Evolutionary conservation across 768 basidiomycete genomes (phyloP), one percentile per base, ranked within the genome.

Genomic region (Phallus indusiatus): DNA sequence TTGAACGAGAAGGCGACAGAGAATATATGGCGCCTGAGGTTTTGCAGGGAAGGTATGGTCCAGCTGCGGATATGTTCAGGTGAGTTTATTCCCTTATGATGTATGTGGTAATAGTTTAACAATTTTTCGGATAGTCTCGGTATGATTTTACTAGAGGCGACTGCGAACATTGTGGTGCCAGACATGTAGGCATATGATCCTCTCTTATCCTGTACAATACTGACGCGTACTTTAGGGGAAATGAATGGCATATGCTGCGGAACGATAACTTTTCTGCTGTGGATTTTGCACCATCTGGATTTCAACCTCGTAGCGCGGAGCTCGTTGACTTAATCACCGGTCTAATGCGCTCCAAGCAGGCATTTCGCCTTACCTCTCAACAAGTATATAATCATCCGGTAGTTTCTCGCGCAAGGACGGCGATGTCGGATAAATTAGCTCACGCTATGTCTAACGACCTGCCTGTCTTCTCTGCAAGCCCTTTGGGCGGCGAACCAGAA

Each of bases 1-100:
- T 97, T 69, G 95, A 98, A 71, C 81, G 96, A 16, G 96, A 99
- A 71, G 96, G 96, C 5, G 96, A 99, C 72, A 88, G 98, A 70
- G 78, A 94, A 63, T 99, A 99, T 75, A 81, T 99, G 74, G 94
- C 96, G 46, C 92, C 92, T 11, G 96, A 99, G 74, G 90, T 97
- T 47, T 76, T 99, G 55, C 85, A 92, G 69, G 95, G 95, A 34
- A 77, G 76, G 58, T 99, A 97, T 71, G 86, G 94, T 66, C 90
- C 85, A 73, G 90, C 88, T 61, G 94, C 96, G 55, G 96, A 99
- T 76, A 83, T 98, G 57, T 99, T 98, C 78, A 94, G 89, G 94
- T 93, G 69, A 73, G 86, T 75, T 35, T 56, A 9, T 24, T 35
- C 33, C 2, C 46, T n/a, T 4, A 5, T 1, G 48, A 9, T 3